Evolutionary conservation across 208 protist species (phyloP).

Genomic region (Wallacemonas sp.): DNA sequence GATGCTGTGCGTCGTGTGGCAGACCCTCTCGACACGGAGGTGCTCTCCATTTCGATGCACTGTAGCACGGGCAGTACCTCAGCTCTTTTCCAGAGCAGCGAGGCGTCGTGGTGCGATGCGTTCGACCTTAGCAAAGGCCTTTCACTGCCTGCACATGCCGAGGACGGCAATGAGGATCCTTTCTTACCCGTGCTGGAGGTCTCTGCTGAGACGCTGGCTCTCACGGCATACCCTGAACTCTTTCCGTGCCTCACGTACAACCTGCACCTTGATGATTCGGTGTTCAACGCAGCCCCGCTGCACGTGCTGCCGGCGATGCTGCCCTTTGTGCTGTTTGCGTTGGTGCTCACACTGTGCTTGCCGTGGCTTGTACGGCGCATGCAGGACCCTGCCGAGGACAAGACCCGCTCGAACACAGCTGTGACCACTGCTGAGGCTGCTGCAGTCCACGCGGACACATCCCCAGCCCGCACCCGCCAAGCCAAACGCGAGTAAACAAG

Average conservation of each 20-base stretch:
- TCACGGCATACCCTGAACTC: slow-evolving; percentile 21
- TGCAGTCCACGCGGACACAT: too few relatives aligned
- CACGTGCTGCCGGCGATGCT: background rate
- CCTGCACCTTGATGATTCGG: slow-evolving; percentile 27
- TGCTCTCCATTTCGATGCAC: slow-evolving; percentile 28
- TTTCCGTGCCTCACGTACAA: slow-evolving; percentile 33
- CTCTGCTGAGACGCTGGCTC: slow-evolving; percentile 13
- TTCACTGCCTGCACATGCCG: background rate
- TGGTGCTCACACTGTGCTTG: background rate
- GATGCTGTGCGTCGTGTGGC: background rate
- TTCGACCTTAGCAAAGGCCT: background rate
- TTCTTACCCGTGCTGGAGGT: slow-evolving; percentile 41
- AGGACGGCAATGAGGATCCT: background rate
- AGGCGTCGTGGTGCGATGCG: slow-evolving; percentile 17
- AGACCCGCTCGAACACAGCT: background rate
- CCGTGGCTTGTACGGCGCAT: slow-evolving; percentile 10
- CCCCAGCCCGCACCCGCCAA: too few relatives aligned
- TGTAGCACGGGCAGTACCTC: background rate
- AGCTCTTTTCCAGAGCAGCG: slow-evolving; percentile 22
- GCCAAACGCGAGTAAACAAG: too few relatives aligned
- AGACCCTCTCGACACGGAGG: slow-evolving; percentile 42
- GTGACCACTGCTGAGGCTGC: too few relatives aligned
- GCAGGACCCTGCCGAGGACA: background rate
- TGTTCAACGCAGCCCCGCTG: slow-evolving; percentile 17
- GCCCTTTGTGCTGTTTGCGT: background rate